A percentile compares a stretch with the other conserved stretches of the same genome.
Evolutionary conservation across 1,284 basidiomycete species (phyloP).

Genomic region (Apiotrichum mycotoxinovorans): DNA sequence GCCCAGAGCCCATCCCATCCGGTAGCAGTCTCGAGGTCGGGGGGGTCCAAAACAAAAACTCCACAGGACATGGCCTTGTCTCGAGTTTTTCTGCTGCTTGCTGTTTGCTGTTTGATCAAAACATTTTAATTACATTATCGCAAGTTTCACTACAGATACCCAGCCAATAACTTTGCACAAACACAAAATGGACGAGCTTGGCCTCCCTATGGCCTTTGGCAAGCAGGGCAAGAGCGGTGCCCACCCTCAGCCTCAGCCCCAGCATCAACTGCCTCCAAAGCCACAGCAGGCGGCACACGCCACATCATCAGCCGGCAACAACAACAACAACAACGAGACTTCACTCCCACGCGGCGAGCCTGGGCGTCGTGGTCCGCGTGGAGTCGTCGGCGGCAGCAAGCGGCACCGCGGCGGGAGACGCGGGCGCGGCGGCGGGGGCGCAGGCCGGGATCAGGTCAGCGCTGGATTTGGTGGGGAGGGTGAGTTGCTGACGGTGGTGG

Average conservation of each 20-base stretch:
- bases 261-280: conserved; percentile 8
- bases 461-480: neutral
- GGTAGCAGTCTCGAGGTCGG: too few relatives aligned
- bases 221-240: conserved; percentile 19
- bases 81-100: too few relatives aligned
- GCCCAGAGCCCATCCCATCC: too few relatives aligned
- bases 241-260: neutral
- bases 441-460: neutral
- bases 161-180: too few relatives aligned
- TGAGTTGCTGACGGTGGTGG: neutral
- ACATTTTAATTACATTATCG: neutral
- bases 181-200: conserved; percentile 33
- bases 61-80: too few relatives aligned
- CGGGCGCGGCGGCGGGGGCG: neutral
- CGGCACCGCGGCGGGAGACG: conserved; percentile 19
- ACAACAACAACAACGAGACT: neutral
- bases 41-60: too few relatives aligned
- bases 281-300: conserved; percentile 16
- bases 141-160: neutral
- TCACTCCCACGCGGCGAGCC: neutral
- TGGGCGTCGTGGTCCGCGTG: conserved; percentile 24
- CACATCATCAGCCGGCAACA: too few relatives aligned
- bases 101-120: too few relatives aligned
- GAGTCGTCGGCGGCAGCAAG: conserved; percentile 31
- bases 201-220: conserved; percentile 37